phyloP scores from a whole-genome alignment of 441 rosid genomes.

The Rhodomyrtus psidioides region DNA sequence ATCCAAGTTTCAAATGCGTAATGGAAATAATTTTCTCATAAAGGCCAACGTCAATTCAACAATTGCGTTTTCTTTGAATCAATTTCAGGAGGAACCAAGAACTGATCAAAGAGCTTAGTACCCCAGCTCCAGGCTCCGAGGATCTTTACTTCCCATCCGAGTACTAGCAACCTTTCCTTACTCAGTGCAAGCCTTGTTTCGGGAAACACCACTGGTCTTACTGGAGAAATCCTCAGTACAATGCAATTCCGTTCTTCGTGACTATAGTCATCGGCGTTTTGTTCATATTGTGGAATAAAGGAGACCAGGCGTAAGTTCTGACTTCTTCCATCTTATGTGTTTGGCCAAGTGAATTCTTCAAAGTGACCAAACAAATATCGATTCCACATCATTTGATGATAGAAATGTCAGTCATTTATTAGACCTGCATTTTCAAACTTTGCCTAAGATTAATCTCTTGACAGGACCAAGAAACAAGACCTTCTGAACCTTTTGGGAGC shows the following conservation, averaged over 20 bases:
- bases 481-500: conserved; percentile 75
- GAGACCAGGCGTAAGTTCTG: conserved; percentile 36
- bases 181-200: conserved; percentile 71
- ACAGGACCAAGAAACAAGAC: conserved; percentile 66
- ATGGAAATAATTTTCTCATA: background rate
- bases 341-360: background rate
- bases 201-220: conserved; percentile 81
- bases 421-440: background rate
- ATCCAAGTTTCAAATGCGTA: background rate
- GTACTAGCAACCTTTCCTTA: conserved; percentile 52
- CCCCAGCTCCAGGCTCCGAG: conserved; percentile 52
- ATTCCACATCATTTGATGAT: background rate
- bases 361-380: background rate
- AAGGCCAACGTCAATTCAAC: background rate
- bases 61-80: conserved; percentile 7
- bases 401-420: background rate
- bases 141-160: conserved; percentile 69
- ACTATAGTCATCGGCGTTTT: conserved; percentile 46
- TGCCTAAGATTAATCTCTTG: background rate
- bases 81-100: conserved; percentile 62
- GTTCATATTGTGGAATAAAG: conserved; percentile 76
- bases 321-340: background rate
- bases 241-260: conserved; percentile 57
- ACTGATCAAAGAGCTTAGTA: conserved; percentile 62
- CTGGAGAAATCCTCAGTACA: conserved; percentile 85